Evolutionary conservation across 192 early-diverging fungal genomes (phyloP).

Genomic region (Piromyces finnis): DNA sequence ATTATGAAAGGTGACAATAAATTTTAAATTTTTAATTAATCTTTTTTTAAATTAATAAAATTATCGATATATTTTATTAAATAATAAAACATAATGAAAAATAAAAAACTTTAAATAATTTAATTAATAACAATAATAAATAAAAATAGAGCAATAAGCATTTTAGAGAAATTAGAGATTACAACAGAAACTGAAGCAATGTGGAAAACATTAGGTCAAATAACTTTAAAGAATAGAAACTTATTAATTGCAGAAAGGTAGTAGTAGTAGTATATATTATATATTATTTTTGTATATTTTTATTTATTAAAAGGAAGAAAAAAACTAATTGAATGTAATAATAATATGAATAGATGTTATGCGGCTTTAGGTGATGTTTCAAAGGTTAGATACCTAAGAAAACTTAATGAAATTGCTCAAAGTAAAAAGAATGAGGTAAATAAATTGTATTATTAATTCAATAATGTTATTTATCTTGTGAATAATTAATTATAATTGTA

Average conservation of each 20-base stretch:
- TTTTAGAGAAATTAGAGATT: slow-evolving; percentile 39
- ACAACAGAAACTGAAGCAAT: slow-evolving; percentile 45
- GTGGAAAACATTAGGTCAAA: slow-evolving; percentile 35
- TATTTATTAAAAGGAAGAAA: too few relatives aligned
- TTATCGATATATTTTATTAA: too few relatives aligned
- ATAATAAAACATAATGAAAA: too few relatives aligned
- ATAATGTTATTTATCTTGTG: too few relatives aligned
- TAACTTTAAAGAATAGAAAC: slow-evolving; percentile 31
- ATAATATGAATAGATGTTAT: slow-evolving; percentile 18
- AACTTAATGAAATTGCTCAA: slow-evolving; percentile 14
- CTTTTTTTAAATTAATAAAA: too few relatives aligned
- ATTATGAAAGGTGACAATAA: slow-evolving; percentile 40
- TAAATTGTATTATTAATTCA: slow-evolving; percentile 1
- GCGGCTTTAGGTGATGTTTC: slow-evolving; percentile 39
- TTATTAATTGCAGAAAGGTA: slow-evolving; percentile 33
- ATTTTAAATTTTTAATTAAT: too few relatives aligned
- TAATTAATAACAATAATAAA: too few relatives aligned
- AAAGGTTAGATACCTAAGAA: slow-evolving; percentile 20
- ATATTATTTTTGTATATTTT: too few relatives aligned
- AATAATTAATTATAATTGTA: too few relatives aligned
- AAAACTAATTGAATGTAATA: background rate
- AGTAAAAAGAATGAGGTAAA: slow-evolving; percentile 4
- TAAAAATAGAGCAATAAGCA: slow-evolving; percentile 30
- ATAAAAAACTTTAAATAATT: too few relatives aligned
- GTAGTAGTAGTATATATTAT: too few relatives aligned